These are phyloP conservation scores for Plasmodium blacklocki DNA, from an alignment of 169 alveolate genomes.

Conservation along the genomic window DNA sequence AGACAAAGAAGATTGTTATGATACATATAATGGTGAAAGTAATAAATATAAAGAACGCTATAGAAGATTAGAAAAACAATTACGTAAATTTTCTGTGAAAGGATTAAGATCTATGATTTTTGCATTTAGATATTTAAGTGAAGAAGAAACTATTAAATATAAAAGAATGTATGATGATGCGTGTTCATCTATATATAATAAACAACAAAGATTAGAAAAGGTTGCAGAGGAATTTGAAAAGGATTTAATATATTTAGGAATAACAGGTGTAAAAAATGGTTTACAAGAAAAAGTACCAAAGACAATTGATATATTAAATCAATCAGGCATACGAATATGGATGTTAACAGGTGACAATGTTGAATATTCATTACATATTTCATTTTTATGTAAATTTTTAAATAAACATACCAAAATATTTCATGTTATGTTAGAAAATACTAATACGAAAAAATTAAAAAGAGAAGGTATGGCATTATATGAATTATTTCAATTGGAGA, in stretches of 20 bases:
- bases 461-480: slow-evolving; percentile 76
- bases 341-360: slow-evolving; percentile 99
- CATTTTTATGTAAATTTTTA: slow-evolving; percentile 84
- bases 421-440: slow-evolving; percentile 68
- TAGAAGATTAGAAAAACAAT: slow-evolving; percentile 56
- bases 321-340: slow-evolving; percentile 98
- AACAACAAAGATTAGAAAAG: slow-evolving; percentile 85
- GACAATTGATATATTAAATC: slow-evolving; percentile 95
- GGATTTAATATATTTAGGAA: slow-evolving; percentile 90
- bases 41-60: slow-evolving; percentile 48
- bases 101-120: slow-evolving; percentile 95
- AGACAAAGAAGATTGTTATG: slow-evolving; percentile 30
- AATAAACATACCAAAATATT: slow-evolving; percentile 79
- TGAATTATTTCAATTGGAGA: slow-evolving; percentile 79
- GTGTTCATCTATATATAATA: slow-evolving; percentile 81
- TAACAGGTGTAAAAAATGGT: slow-evolving; percentile 94
- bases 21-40: slow-evolving; percentile 35
- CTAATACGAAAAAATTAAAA: slow-evolving; percentile 55
- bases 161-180: slow-evolving; percentile 87
- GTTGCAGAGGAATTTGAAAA: slow-evolving; percentile 90
- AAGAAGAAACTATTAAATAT: slow-evolving; percentile 88
- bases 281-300: slow-evolving; percentile 92
- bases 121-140: slow-evolving; percentile 90
- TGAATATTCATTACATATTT: slow-evolving; percentile 98
- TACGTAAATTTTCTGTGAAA: slow-evolving; percentile 85